Conservation (phyloP, 768 basidiomycete genomes). For the Macrolepiota fuliginosa region DNA sequence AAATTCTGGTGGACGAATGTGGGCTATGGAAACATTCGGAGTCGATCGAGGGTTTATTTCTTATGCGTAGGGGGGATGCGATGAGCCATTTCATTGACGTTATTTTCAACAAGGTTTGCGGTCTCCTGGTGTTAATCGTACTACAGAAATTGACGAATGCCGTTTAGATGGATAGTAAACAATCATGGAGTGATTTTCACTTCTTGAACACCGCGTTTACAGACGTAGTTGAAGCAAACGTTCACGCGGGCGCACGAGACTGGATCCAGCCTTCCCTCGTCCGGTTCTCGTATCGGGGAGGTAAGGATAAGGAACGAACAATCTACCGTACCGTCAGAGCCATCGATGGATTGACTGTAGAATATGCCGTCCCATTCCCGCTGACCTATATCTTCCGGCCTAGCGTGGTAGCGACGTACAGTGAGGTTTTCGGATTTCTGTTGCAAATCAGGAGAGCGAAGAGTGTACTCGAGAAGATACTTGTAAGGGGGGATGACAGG, state of each 20-base stretch:
- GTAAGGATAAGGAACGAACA: slow-evolving; percentile 41
- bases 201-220: slow-evolving; percentile 77
- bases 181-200: slow-evolving; percentile 79
- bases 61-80: slow-evolving; percentile 78
- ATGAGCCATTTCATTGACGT: slow-evolving; percentile 72
- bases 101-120: slow-evolving; percentile 68
- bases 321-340: slow-evolving; percentile 56
- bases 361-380: slow-evolving; percentile 82
- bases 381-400: slow-evolving; percentile 76
- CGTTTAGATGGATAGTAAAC: slow-evolving; percentile 68
- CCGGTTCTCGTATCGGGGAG: slow-evolving; percentile 65
- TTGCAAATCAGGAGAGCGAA: slow-evolving; percentile 76
- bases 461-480: slow-evolving; percentile 63
- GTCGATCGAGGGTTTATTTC: slow-evolving; percentile 64
- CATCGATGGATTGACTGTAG: slow-evolving; percentile 65
- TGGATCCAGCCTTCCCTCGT: slow-evolving; percentile 72
- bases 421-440: slow-evolving; percentile 67
- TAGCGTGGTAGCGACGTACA: slow-evolving; percentile 52
- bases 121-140: neutral
- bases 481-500: slow-evolving; percentile 52
- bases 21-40: slow-evolving; percentile 58
- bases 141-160: neutral
- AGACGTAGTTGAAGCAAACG: slow-evolving; percentile 56
- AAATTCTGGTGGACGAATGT: slow-evolving; percentile 67
- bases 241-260: slow-evolving; percentile 32